These are phyloP conservation scores for Fraxinus pennsylvanica DNA, from an alignment of 257 asterid genomes.

Conservation along the genomic window DNA sequence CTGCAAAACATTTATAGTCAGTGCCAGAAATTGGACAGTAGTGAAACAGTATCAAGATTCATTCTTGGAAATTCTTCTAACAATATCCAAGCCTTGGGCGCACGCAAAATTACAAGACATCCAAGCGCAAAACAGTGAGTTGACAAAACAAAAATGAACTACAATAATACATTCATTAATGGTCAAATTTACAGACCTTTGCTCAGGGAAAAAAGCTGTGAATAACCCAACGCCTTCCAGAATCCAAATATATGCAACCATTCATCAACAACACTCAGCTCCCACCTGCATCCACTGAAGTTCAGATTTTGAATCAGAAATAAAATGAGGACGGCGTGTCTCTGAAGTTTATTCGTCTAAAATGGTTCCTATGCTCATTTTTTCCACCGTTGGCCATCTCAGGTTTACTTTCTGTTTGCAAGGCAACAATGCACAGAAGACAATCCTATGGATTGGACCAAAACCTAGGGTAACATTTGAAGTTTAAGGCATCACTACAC, in stretches of 20 bases:
- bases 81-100: not conserved
- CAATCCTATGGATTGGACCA: not conserved
- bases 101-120: not conserved
- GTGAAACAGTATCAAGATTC: not conserved
- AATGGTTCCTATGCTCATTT: not conserved
- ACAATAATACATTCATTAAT: constrained; percentile 2
- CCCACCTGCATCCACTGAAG: constrained; percentile 72
- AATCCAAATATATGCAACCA: constrained; percentile 19
- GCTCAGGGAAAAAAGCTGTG: constrained; percentile 39
- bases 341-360: not conserved
- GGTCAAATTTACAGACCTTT: constrained; percentile 43
- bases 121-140: not conserved
- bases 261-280: constrained; percentile 37
- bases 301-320: constrained; percentile 25
- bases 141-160: constrained; percentile 24
- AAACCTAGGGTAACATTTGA: not conserved
- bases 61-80: not conserved
- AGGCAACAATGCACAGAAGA: not conserved
- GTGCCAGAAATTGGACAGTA: no score
- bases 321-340: constrained; percentile 1
- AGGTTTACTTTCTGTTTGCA: not conserved
- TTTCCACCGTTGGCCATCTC: not conserved
- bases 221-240: constrained; percentile 24
- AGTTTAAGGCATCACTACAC: not conserved
- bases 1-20: not conserved